phyloP scores from a whole-genome alignment of 2,329 filamentous ascomycete species.

The Nothophoma quercina region DNA sequence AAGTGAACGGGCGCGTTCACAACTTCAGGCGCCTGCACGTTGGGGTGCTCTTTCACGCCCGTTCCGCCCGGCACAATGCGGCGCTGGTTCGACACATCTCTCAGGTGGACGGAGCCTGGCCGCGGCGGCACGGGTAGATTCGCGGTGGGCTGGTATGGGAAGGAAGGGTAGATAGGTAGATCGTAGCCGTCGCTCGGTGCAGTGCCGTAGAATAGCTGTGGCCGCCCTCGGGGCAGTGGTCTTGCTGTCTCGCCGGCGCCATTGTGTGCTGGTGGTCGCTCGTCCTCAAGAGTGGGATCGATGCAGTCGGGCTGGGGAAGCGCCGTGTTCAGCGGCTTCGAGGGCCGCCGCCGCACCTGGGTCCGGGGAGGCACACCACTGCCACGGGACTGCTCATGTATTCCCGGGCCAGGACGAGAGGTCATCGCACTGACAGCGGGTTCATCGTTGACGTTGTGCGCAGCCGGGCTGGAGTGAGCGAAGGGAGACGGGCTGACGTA shows the following conservation, averaged over 20 bases:
- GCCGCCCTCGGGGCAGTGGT: conserved; percentile 42
- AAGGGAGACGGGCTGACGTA: conserved; percentile 25
- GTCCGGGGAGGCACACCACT: conserved; percentile 39
- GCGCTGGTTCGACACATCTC: conserved; percentile 33
- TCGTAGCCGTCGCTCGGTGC: conserved; percentile 27
- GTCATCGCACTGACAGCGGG: conserved; percentile 52
- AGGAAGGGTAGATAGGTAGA: conserved; percentile 27
- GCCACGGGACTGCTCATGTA: conserved; percentile 49
- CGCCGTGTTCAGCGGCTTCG: conserved; percentile 34
- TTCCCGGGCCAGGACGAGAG: conserved; percentile 53
- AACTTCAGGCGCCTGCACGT: conserved; percentile 43
- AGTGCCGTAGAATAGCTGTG: conserved; percentile 47
- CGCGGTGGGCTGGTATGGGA: conserved; percentile 29
- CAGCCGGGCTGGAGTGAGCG: conserved; percentile 29
- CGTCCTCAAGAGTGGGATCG: conserved; percentile 44
- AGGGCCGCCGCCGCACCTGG: conserved; percentile 39
- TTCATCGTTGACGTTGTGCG: conserved; percentile 48
- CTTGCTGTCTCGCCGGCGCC: conserved; percentile 27
- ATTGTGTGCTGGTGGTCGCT: conserved; percentile 38
- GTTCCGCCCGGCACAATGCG: conserved; percentile 43
- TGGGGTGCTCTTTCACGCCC: conserved; percentile 41
- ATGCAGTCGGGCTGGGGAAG: conserved; percentile 44
- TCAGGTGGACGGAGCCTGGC: conserved; percentile 40
- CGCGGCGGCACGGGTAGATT: conserved; percentile 47
- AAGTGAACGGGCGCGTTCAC: conserved; percentile 50